Evolutionary conservation across 1,139 yeast genomes (phyloP), one percentile per base, ranked within the genome.

Genomic region (Magnusiomyces ingens): DNA sequence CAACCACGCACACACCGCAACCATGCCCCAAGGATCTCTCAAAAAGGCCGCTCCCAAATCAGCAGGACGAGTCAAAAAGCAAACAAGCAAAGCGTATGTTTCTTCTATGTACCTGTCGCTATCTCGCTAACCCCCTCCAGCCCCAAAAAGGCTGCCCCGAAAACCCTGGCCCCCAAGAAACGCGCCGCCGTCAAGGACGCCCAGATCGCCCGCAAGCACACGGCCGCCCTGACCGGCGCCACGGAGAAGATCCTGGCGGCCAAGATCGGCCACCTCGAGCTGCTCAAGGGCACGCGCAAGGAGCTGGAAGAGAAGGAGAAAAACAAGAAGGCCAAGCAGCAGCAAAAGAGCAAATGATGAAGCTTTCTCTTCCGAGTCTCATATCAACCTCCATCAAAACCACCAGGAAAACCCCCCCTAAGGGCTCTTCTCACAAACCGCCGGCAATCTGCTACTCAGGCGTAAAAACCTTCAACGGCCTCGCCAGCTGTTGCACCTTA

Each of bases 261-360:
- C 53, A 80, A 93, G 68, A 97, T 91, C 3, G 99, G 99, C n/a
- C 98, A 93, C 70, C 76, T 93, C 64, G 99, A 93, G 71, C 68
- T 93, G 51, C 74, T 93, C 59, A 89, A 87, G 69, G 99, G 98
- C 13, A 84, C 94, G n/a, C 82, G 97, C 74, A 80, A 95, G 70
- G 81, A 86, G 64, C 61, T 87, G 15, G 95, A 86, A 65, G 76
- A 73, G 57, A 78, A 52, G 3, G 52, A 45, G 37, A 55, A 52
- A 50, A 52, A 49, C 43, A 50, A 44, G n/a, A 53, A 50, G 22
- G 53, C 52, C 19, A 51, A 45, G 40, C 37, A 46, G 40, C 52
- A 54, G 50, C 49, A 26, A 8, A 26, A 26, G n/a, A n/a, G n/a
- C n/a, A n/a, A n/a, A n/a, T n/a, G n/a, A n/a, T n/a, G n/a, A n/a